phyloP scores from a whole-genome alignment of 148 eudicot genomes.

The Arctostaphylos glauca region DNA sequence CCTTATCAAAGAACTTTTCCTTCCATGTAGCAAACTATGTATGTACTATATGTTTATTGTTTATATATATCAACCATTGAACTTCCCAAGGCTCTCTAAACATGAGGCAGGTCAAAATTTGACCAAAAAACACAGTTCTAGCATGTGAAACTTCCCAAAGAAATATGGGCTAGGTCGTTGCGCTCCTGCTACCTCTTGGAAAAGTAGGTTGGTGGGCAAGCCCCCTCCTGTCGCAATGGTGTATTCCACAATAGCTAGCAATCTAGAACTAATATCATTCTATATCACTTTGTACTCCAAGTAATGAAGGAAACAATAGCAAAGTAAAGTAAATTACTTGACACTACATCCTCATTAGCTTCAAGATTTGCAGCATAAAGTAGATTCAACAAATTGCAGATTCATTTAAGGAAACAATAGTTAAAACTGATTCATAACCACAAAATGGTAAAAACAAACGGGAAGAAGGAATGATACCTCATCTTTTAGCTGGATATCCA shows the following conservation, averaged over 20 bases:
- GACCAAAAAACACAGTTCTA: neutral
- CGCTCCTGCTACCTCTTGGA: too few species aligned
- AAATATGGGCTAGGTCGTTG: too few species aligned
- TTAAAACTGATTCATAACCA: neutral
- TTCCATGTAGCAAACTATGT: neutral
- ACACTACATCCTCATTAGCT: neutral
- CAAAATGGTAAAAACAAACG: neutral
- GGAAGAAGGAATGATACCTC: conserved; percentile 45
- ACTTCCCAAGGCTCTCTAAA: neutral
- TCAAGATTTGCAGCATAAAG: neutral
- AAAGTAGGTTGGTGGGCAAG: too few species aligned
- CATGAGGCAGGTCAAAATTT: neutral
- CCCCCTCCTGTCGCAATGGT: too few species aligned
- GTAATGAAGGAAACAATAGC: neutral
- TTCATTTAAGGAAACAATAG: neutral
- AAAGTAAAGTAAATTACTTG: neutral
- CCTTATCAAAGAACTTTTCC: neutral
- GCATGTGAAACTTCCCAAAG: neutral
- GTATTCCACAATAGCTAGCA: neutral
- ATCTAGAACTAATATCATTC: neutral
- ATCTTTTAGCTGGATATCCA: conserved; percentile 30
- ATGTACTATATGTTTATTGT: neutral
- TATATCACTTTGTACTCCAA: neutral
- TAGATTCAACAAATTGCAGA: neutral
- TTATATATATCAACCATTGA: neutral